Evolutionary conservation across 2,329 filamentous ascomycete species (phyloP).

Genomic region (Aureobasidium musti): DNA sequence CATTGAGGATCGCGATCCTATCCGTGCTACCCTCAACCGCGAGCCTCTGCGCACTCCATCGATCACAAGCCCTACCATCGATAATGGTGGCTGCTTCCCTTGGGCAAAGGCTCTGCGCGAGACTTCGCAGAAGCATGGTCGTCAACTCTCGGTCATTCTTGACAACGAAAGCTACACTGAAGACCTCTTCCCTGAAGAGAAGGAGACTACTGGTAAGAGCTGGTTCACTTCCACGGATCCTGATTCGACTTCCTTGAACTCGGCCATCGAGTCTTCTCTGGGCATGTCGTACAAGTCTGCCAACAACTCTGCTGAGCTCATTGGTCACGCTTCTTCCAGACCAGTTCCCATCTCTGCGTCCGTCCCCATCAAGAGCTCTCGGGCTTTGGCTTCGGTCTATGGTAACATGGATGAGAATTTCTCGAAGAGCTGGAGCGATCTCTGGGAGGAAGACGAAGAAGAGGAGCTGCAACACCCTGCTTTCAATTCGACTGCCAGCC

Average conservation of each 20-base stretch:
- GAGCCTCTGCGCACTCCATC: constrained; percentile 95
- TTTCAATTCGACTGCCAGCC: constrained; percentile 44
- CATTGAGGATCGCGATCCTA: constrained; percentile 68
- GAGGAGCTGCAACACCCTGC: constrained; percentile 61
- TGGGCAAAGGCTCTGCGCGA: constrained; percentile 90
- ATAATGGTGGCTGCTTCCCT: constrained; percentile 78
- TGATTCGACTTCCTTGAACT: constrained; percentile 79
- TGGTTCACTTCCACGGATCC: constrained; percentile 73
- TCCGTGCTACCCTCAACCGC: constrained; percentile 81
- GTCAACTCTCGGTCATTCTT: constrained; percentile 84
- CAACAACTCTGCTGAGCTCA: constrained; percentile 55
- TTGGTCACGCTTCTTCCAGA: constrained; percentile 57
- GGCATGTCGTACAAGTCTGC: constrained; percentile 79
- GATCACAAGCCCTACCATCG: constrained; percentile 81
- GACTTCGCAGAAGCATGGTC: constrained; percentile 65
- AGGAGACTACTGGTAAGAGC: constrained; percentile 60
- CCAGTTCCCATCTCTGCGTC: constrained; percentile 73
- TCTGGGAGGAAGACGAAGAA: constrained; percentile 92
- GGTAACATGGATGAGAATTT: constrained; percentile 74
- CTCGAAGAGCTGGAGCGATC: constrained; percentile 98
- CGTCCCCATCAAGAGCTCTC: constrained; percentile 62
- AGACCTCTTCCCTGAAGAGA: constrained; percentile 80
- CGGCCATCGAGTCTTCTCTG: constrained; percentile 79
- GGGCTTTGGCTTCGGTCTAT: constrained; percentile 77
- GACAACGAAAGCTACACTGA: constrained; percentile 74